Evolutionary conservation across 73 alveolate species (phyloP).

Genomic region (Stentor coeruleus): DNA sequence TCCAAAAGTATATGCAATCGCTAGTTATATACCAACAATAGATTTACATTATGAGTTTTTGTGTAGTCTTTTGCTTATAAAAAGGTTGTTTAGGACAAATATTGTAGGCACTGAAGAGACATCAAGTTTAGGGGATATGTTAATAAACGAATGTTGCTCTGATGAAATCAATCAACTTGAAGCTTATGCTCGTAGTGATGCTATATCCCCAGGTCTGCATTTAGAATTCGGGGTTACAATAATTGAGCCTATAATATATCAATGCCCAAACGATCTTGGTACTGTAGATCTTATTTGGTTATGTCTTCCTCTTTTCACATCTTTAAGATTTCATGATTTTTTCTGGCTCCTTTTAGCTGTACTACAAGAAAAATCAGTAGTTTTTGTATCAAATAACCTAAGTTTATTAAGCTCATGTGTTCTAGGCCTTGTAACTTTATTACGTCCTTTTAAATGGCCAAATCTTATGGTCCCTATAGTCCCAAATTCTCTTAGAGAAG

Average conservation of each 20-base stretch:
- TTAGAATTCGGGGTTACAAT: not conserved
- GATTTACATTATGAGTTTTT: not conserved
- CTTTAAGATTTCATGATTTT: conserved; percentile 35
- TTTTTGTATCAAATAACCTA: conserved; percentile 1
- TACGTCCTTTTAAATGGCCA: conserved; percentile 29
- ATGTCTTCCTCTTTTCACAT: conserved; percentile 49
- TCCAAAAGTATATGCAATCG: not conserved
- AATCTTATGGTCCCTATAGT: conserved; percentile 22
- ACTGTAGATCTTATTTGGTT: conserved; percentile 8
- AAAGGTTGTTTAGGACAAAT: not conserved
- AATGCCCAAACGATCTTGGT: not conserved
- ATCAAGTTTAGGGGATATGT: not conserved
- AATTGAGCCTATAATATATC: not conserved
- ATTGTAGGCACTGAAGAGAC: not conserved
- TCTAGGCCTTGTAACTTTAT: conserved; percentile 19
- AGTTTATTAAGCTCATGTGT: conserved; percentile 22
- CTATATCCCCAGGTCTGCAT: not conserved
- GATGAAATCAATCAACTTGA: not conserved
- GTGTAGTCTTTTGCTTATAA: not conserved
- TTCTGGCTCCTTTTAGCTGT: conserved; percentile 17
- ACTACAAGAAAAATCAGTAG: conserved; percentile 25
- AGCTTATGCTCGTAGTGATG: not conserved
- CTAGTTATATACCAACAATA: not conserved
- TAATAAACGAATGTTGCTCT: not conserved
- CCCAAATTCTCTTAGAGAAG: conserved; percentile 26